Evolutionary conservation across 176 grass and related monocot genomes (phyloP).

Genomic region (Pharus latifolius): DNA sequence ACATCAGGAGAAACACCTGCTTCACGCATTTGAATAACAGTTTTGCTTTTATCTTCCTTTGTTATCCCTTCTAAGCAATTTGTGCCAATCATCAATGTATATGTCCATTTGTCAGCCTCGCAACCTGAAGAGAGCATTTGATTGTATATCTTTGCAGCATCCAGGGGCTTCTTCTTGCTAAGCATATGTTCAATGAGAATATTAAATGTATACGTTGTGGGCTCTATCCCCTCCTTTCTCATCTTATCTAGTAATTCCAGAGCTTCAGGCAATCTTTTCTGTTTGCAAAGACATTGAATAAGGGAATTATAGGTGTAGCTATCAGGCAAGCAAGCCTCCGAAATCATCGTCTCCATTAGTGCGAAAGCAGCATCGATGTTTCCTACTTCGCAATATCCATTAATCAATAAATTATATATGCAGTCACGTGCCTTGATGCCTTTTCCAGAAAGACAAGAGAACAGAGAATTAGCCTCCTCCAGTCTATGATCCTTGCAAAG

Average conservation of each 20-base stretch:
- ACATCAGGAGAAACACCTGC: not conserved
- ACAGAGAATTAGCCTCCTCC: not conserved
- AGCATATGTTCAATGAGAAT: not conserved
- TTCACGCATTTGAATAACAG: not conserved
- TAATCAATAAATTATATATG: slow-evolving; percentile 19
- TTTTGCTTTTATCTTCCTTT: not conserved
- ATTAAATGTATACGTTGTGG: not conserved
- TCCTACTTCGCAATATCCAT: slow-evolving; percentile 17
- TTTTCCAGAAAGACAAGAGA: not conserved
- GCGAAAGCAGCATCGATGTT: slow-evolving; percentile 14
- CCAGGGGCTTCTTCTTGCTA: not conserved
- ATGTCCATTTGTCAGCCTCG: not conserved
- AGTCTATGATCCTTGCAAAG: not conserved
- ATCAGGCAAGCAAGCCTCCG: not conserved
- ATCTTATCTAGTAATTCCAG: slow-evolving; percentile 10
- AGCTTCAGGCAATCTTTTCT: not conserved
- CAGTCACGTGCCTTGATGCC: not conserved
- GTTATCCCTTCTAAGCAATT: not conserved
- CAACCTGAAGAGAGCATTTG: not conserved
- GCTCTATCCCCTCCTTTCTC: not conserved
- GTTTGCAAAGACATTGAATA: slow-evolving; percentile 15
- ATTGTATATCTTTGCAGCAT: not conserved
- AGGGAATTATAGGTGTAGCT: slow-evolving; percentile 17
- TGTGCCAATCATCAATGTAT: not conserved
- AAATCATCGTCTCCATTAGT: slow-evolving; percentile 14